Conservation (phyloP, 768 basidiomycete species). For the Leccinum longicurvipes region DNA sequence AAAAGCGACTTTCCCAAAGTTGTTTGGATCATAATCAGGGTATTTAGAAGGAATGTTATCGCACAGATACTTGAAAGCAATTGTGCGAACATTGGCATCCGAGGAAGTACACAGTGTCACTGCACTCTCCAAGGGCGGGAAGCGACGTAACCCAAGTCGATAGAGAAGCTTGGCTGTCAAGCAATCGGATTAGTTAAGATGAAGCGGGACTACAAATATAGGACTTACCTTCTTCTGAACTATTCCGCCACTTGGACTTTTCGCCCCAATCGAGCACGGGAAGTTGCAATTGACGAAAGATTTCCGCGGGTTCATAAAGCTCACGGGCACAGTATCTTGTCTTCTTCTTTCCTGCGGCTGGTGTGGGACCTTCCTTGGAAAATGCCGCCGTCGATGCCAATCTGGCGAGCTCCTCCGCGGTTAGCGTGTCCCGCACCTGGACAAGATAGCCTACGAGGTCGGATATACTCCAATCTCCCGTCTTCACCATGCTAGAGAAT, state of each 20-base stretch:
- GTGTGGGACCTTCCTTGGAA: conserved; percentile 46
- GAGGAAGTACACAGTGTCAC: conserved; percentile 65
- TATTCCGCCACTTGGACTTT: conserved; percentile 71
- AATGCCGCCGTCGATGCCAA: conserved; percentile 72
- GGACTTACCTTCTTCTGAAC: conserved; percentile 79
- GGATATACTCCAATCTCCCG: conserved; percentile 84
- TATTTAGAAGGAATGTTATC: conserved; percentile 68
- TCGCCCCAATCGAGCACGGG: conserved; percentile 88
- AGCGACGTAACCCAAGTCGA: conserved; percentile 62
- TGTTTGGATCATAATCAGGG: conserved; percentile 50
- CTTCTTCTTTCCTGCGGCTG: conserved; percentile 33
- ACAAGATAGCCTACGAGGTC: conserved; percentile 88
- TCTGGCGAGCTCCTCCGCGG: conserved; percentile 53
- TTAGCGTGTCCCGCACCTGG: conserved; percentile 64
- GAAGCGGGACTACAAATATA: neutral
- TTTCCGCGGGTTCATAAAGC: conserved; percentile 81
- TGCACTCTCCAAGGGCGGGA: conserved; percentile 63
- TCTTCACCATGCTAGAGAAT: conserved; percentile 71
- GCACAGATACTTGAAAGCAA: conserved; percentile 79
- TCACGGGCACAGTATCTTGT: conserved; percentile 61
- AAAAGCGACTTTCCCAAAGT: conserved; percentile 62
- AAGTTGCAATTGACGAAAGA: conserved; percentile 67
- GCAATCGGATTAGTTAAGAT: neutral
- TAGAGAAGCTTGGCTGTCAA: conserved; percentile 74
- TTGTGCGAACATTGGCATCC: conserved; percentile 46